These are phyloP conservation scores for Botryotinia narcissicola DNA, from an alignment of 2,329 filamentous ascomycete genomes.

Conservation along the genomic window DNA sequence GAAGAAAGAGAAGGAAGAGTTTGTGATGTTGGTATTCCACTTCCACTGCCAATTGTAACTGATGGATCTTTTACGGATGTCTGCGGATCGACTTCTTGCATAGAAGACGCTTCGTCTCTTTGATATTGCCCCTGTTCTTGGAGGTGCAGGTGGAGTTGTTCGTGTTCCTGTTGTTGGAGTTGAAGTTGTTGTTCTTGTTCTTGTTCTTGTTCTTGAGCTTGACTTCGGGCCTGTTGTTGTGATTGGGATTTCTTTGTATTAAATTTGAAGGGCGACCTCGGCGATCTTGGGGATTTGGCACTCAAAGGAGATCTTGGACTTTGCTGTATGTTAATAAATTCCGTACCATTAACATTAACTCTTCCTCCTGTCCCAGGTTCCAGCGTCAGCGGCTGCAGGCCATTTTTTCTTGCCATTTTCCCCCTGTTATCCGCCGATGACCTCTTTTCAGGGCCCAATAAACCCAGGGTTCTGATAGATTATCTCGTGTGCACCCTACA, in stretches of 20 bases:
- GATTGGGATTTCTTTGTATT: conserved; percentile 31
- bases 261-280: conserved; percentile 37
- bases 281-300: conserved; percentile 34
- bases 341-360: conserved; percentile 22
- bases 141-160: background rate
- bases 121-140: conserved; percentile 1
- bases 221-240: conserved; percentile 13
- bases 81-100: conserved; percentile 28
- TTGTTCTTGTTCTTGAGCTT: background rate
- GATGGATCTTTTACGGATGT: conserved; percentile 23
- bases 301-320: conserved; percentile 31
- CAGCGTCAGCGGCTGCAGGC: conserved; percentile 38
- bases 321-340: conserved; percentile 21
- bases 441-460: conserved; percentile 17
- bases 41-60: background rate
- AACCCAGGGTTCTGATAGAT: conserved; percentile 19
- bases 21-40: conserved; percentile 26
- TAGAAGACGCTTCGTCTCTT: conserved; percentile 26
- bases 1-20: conserved; percentile 28
- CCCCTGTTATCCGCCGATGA: conserved; percentile 28
- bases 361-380: conserved; percentile 19
- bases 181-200: background rate
- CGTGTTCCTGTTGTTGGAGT: background rate
- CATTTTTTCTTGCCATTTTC: conserved; percentile 36
- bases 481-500: conserved; percentile 28